Conservation (phyloP, 2,329 filamentous ascomycete species). For the Verticillium tricorpus region DNA sequence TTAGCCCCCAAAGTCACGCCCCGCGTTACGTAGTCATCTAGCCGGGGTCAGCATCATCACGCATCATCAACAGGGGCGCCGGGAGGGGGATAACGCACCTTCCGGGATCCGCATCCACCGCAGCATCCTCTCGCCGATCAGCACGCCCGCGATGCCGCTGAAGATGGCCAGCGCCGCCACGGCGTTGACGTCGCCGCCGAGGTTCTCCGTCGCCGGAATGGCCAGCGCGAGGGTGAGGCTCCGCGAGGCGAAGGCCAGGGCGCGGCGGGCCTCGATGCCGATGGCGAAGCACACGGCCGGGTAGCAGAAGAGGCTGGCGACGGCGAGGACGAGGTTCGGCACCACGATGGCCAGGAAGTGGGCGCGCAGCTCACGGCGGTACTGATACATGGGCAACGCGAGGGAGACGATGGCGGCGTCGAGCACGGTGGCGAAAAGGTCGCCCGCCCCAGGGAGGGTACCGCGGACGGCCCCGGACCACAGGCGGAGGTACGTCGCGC, state of each 20-base stretch:
- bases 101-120: constrained; percentile 47
- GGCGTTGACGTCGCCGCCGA: constrained; percentile 52
- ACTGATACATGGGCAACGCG: constrained; percentile 57
- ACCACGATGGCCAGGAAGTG: constrained; percentile 51
- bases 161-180: constrained; percentile 54
- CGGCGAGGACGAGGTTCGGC: constrained; percentile 46
- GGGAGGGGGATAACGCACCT: constrained; percentile 27
- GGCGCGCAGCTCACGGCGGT: constrained; percentile 48
- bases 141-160: constrained; percentile 53
- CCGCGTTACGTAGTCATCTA: constrained; percentile 59
- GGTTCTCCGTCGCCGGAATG: constrained; percentile 48
- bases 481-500: constrained; percentile 46
- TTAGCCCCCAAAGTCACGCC: constrained; percentile 59
- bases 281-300: constrained; percentile 49
- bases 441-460: constrained; percentile 48
- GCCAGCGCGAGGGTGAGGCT: constrained; percentile 58
- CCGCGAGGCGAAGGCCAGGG: constrained; percentile 51
- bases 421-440: constrained; percentile 49
- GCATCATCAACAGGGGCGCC: neutral
- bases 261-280: constrained; percentile 47
- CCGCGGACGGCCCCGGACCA: constrained; percentile 32
- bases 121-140: constrained; percentile 48
- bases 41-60: neutral
- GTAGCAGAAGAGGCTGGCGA: constrained; percentile 53
- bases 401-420: constrained; percentile 56